Conservation (phyloP, 331 rosid species). For the Rhamnella rubrinervis region DNA sequence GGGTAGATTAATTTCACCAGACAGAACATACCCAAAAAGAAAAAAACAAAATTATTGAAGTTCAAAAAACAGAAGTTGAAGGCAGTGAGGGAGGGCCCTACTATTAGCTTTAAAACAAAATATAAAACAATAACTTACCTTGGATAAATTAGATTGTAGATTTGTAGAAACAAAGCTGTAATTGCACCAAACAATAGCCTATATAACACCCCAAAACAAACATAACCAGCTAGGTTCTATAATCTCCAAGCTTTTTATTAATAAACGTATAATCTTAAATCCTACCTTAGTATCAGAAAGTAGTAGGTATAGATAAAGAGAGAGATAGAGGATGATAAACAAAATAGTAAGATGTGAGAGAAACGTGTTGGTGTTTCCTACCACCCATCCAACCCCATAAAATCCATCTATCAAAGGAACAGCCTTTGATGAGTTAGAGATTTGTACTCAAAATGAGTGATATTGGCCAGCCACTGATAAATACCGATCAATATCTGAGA, state of each 20-base stretch:
- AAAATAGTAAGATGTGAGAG: background rate
- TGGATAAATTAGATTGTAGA: constrained; percentile 26
- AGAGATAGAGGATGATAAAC: too few relatives aligned
- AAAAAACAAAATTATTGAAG: constrained; percentile 6
- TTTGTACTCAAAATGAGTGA: constrained; percentile 44
- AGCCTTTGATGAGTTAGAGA: constrained; percentile 25
- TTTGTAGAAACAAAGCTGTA: constrained; percentile 30
- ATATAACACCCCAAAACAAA: background rate
- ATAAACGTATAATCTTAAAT: constrained; percentile 16
- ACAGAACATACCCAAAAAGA: background rate
- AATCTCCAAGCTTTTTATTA: constrained; percentile 28
- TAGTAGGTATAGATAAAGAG: background rate
- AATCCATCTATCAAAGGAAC: constrained; percentile 41
- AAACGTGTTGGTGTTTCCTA: constrained; percentile 54
- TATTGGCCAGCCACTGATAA: constrained; percentile 12
- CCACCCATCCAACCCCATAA: constrained; percentile 60
- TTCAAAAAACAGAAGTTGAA: constrained; percentile 18
- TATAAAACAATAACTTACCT: constrained; percentile 26
- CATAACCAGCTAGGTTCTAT: constrained; percentile 5
- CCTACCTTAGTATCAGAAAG: constrained; percentile 24
- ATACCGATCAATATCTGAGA: background rate
- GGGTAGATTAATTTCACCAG: background rate
- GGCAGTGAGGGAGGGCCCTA: constrained; percentile 36
- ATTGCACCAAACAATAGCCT: constrained; percentile 38
- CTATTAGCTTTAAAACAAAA: background rate